Evolutionary conservation across 192 early-diverging fungal species (phyloP).

Genomic region (Thamnidium elegans): DNA sequence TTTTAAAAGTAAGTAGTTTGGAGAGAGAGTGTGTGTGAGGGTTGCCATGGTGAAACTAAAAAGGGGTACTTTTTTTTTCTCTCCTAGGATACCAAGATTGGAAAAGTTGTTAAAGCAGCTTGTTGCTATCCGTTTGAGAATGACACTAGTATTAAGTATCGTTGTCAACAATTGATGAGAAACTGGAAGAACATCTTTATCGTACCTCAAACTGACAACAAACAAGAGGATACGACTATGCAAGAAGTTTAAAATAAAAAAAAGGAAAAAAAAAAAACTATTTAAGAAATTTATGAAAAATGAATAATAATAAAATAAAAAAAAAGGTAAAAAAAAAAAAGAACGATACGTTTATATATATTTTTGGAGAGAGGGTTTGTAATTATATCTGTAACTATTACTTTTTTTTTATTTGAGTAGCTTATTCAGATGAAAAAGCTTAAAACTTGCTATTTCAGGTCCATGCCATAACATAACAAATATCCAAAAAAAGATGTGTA

Average conservation of each 20-base stretch:
- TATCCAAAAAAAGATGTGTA: too few relatives aligned
- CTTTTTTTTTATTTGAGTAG: too few relatives aligned
- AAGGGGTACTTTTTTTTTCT: neutral
- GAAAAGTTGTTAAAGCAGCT: constrained; percentile 35
- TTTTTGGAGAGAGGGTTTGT: neutral
- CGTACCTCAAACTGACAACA: constrained; percentile 1
- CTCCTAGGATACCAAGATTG: constrained; percentile 34
- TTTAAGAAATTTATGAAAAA: neutral
- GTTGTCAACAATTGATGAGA: constrained; percentile 26
- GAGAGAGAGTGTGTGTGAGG: too few relatives aligned
- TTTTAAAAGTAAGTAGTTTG: constrained; percentile 22
- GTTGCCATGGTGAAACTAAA: neutral
- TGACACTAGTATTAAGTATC: constrained; percentile 24
- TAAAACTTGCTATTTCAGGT: too few relatives aligned
- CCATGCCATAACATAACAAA: too few relatives aligned
- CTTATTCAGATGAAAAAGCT: too few relatives aligned
- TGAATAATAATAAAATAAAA: neutral
- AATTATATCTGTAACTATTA: too few relatives aligned
- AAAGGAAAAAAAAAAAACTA: too few relatives aligned
- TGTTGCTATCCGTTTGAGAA: constrained; percentile 23
- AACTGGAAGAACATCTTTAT: constrained; percentile 27
- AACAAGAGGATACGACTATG: constrained; percentile 5
- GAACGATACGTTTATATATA: neutral
- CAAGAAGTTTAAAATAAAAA: too few relatives aligned
- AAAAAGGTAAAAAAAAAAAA: neutral